phyloP scores from a whole-genome alignment of 129 eudicot species.

The carrot (Daucus carota) region DH1_v3.0 NC_030388.2:16879001-16879500 shows the following conservation, averaged over 20 bases:
- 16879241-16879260: slow-evolving; percentile 42
- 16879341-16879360: not conserved
- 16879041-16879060: slow-evolving; percentile 50
- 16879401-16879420: not conserved
- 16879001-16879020: slow-evolving; percentile 39
- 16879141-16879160: slow-evolving; percentile 60
- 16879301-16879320: not conserved
- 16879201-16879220: slow-evolving; percentile 39
- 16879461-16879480: not conserved
- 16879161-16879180: slow-evolving; percentile 72
- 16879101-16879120: slow-evolving; percentile 49
- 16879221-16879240: slow-evolving; percentile 59
- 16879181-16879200: slow-evolving; percentile 69
- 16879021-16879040: slow-evolving; percentile 64
- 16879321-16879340: not conserved
- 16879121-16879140: slow-evolving; percentile 48
- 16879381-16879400: not conserved
- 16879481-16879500: not conserved
- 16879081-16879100: slow-evolving; percentile 79
- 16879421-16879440: not conserved
- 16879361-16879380: not conserved
- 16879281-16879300: not conserved
- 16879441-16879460: not conserved
- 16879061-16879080: slow-evolving; percentile 72
- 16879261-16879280: not conserved